phyloP scores from a whole-genome alignment of 495 filamentous ascomycete genomes.

The Lentithecium fluviatile region DNA sequence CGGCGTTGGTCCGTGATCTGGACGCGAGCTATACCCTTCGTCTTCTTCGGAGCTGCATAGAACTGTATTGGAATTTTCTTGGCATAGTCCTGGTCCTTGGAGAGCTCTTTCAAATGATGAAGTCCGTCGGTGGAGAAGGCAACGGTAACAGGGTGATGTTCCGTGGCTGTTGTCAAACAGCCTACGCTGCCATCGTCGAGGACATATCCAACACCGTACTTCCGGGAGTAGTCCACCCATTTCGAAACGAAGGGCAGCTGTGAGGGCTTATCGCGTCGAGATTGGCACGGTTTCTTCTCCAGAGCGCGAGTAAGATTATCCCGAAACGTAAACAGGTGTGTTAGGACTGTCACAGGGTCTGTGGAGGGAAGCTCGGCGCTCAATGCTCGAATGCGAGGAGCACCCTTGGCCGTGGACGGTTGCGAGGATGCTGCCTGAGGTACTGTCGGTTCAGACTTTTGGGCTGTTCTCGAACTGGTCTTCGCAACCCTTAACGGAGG shows the following conservation, averaged over 20 bases:
- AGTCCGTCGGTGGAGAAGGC: constrained; percentile 46
- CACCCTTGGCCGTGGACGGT: background rate
- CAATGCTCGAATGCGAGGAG: background rate
- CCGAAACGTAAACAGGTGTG: constrained; percentile 37
- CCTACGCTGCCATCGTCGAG: constrained; percentile 45
- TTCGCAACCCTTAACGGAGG: constrained; percentile 11
- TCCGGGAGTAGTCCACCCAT: constrained; percentile 48
- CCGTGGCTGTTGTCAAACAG: constrained; percentile 37
- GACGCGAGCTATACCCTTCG: constrained; percentile 61
- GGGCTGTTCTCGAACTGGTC: background rate
- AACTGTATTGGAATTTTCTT: constrained; percentile 74
- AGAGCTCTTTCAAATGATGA: constrained; percentile 53
- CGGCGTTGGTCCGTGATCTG: constrained; percentile 58
- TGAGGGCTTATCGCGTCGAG: constrained; percentile 7
- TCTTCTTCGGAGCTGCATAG: constrained; percentile 66
- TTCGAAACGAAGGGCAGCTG: constrained; percentile 43
- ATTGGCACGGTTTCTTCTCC: constrained; percentile 17
- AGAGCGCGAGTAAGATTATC: constrained; percentile 42
- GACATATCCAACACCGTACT: constrained; percentile 45
- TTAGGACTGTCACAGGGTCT: constrained; percentile 40
- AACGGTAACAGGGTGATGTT: constrained; percentile 38
- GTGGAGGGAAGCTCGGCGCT: constrained; percentile 16
- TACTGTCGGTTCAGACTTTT: constrained; percentile 4
- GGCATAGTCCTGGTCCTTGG: constrained; percentile 57
- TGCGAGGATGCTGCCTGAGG: background rate